These are phyloP conservation scores for Aegilops sharonensis DNA, from an alignment of 176 grass and related monocot species.

Conservation along the genomic window DNA sequence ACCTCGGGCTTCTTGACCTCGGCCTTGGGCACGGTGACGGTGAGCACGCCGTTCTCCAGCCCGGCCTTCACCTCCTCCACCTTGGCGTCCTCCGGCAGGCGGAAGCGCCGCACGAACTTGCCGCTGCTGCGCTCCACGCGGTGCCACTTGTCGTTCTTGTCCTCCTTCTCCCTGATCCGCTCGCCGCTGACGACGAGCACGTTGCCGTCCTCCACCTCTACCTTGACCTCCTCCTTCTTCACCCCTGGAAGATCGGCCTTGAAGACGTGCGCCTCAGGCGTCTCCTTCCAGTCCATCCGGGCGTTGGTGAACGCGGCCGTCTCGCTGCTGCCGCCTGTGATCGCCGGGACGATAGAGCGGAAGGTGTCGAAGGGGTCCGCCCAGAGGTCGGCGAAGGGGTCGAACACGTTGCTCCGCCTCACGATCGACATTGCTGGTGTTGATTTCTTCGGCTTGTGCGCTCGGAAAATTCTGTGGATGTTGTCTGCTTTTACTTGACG, in stretches of 20 bases:
- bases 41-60: constrained; percentile 41
- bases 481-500: too few species aligned
- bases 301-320: constrained; percentile 8
- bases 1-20: constrained; percentile 12
- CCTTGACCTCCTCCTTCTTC: constrained; percentile 44
- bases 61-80: constrained; percentile 34
- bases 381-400: constrained; percentile 42
- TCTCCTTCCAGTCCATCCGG: constrained; percentile 43
- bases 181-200: constrained; percentile 41
- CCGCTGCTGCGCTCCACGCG: constrained; percentile 45
- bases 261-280: constrained; percentile 27
- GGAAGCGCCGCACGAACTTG: constrained; percentile 17
- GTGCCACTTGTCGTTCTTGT: constrained; percentile 47
- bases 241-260: constrained; percentile 42
- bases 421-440: constrained; percentile 24
- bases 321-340: not conserved
- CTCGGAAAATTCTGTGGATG: not conserved
- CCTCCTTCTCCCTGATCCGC: constrained; percentile 33
- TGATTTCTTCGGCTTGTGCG: not conserved
- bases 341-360: constrained; percentile 24
- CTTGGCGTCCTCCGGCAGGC: constrained; percentile 37
- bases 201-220: constrained; percentile 43
- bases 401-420: constrained; percentile 47
- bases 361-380: constrained; percentile 34
- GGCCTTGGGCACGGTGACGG: constrained; percentile 28